phyloP scores from a whole-genome alignment of 2,329 filamentous ascomycete species.

The Ascosphaera acerosa region DNA sequence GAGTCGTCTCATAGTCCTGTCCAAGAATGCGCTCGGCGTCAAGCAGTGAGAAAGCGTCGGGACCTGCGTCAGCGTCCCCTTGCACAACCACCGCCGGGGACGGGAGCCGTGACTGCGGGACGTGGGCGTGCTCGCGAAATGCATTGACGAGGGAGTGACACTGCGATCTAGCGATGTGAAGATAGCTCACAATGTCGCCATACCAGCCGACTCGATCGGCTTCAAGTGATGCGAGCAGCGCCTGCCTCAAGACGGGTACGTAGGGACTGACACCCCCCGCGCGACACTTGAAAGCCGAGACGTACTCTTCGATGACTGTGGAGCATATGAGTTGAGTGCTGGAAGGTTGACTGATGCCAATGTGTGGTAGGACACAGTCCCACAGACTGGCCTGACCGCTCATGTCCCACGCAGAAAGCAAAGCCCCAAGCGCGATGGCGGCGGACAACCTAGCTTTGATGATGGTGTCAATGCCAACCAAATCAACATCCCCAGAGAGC shows the following conservation, averaged over 20 bases:
- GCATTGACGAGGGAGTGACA: slow-evolving; percentile 74
- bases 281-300: slow-evolving; percentile 23
- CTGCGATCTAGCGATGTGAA: slow-evolving; percentile 73
- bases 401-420: slow-evolving; percentile 52
- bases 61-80: slow-evolving; percentile 73
- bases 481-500: slow-evolving; percentile 87
- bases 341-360: slow-evolving; percentile 33
- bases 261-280: slow-evolving; percentile 12
- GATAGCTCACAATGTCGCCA: slow-evolving; percentile 67
- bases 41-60: slow-evolving; percentile 67
- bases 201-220: slow-evolving; percentile 60
- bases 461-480: slow-evolving; percentile 72
- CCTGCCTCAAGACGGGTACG: slow-evolving; percentile 21
- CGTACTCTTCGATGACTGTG: slow-evolving; percentile 73
- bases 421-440: slow-evolving; percentile 59
- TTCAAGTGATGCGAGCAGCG: slow-evolving; percentile 54
- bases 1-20: slow-evolving; percentile 67
- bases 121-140: slow-evolving; percentile 75
- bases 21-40: slow-evolving; percentile 73
- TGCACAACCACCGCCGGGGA: slow-evolving; percentile 75
- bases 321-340: slow-evolving; percentile 67
- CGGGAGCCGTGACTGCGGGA: slow-evolving; percentile 49
- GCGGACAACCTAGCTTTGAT: slow-evolving; percentile 75
- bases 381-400: slow-evolving; percentile 25
- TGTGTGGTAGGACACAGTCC: slow-evolving; percentile 41